Evolutionary conservation across 331 rosid species (phyloP).

Genomic region (Cydonia oblonga): DNA sequence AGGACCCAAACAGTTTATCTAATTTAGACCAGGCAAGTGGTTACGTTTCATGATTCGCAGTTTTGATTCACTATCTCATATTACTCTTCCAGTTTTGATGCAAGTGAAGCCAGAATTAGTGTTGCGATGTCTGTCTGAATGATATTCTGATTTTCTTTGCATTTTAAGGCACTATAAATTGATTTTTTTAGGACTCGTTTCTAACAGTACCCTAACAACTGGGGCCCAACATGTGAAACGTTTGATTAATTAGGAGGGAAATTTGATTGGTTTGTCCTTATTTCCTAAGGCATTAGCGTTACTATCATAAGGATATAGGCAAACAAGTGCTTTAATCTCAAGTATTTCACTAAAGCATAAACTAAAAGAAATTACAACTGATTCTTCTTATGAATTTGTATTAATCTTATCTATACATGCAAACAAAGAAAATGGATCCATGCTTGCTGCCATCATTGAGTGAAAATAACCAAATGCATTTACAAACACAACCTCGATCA

Average conservation of each 20-base stretch:
- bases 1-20: conserved; percentile 94
- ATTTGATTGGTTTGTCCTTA: neutral
- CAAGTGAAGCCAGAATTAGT: neutral
- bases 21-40: conserved; percentile 90
- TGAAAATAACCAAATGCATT: neutral
- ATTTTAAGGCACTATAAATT: neutral
- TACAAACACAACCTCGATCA: too few species aligned
- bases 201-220: neutral
- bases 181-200: neutral
- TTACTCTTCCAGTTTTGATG: neutral
- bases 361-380: too few species aligned
- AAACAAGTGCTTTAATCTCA: neutral
- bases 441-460: neutral
- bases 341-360: neutral
- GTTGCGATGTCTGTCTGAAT: neutral
- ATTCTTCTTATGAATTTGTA: too few species aligned
- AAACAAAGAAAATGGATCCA: neutral
- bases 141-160: neutral
- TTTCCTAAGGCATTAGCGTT: neutral
- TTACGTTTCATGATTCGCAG: neutral
- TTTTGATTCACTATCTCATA: neutral
- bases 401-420: neutral
- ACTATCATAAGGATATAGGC: neutral
- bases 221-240: neutral
- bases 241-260: neutral